A percentile compares a stretch with the other conserved stretches of the same genome.
These are phyloP conservation scores for Cicer arietinum DNA, from an alignment of 306 rosid species.

Conservation along the genomic window DNA sequence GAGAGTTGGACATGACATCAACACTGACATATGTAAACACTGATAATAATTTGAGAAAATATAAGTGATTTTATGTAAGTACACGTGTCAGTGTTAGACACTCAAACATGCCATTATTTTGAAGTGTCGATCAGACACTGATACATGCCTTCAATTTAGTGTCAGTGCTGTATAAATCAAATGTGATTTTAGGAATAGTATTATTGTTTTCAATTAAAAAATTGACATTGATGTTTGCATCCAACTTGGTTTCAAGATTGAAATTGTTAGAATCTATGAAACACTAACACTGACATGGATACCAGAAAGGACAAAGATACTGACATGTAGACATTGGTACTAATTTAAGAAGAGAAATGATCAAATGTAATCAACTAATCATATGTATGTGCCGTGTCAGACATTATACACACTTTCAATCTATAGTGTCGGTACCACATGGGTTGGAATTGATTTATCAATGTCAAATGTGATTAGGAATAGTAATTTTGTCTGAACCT, in stretches of 20 bases:
- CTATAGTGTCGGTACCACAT: too few species aligned
- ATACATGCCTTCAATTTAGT: neutral
- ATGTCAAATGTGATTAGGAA: too few species aligned
- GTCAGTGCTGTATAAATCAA: neutral
- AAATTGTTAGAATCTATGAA: too few species aligned
- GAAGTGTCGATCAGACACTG: neutral
- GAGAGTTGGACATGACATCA: neutral
- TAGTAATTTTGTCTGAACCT: too few species aligned
- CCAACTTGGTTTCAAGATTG: neutral
- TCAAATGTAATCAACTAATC: too few species aligned
- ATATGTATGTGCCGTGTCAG: too few species aligned
- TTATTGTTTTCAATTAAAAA: neutral
- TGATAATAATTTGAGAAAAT: neutral
- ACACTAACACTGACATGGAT: too few species aligned
- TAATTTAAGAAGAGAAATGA: too few species aligned
- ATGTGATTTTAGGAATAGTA: neutral
- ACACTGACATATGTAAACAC: neutral
- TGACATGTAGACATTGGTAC: too few species aligned
- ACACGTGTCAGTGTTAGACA: neutral
- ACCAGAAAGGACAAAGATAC: too few species aligned
- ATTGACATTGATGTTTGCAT: neutral
- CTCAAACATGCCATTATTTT: neutral
- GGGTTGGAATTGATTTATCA: too few species aligned
- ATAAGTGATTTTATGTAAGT: neutral
- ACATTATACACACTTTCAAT: too few species aligned